These are phyloP conservation scores for Candida schatavii DNA, from an alignment of 805 yeast genomes.

Conservation along the genomic window DNA sequence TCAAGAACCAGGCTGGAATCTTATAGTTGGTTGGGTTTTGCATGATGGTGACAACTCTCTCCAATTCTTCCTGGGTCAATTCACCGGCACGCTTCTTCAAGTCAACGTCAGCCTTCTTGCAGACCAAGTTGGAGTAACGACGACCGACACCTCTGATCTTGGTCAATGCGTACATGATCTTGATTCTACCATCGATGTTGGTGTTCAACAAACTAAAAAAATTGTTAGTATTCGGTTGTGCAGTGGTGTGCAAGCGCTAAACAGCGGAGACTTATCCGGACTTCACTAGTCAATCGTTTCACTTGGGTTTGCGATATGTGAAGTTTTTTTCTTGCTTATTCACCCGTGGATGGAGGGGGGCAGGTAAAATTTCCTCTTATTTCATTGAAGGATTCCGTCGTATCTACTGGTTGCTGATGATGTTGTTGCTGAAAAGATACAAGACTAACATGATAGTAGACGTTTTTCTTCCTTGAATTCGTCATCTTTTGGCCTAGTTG, in stretches of 20 bases:
- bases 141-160: slow-evolving; percentile 99
- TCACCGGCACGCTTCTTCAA: slow-evolving; percentile 99
- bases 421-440: too few relatives aligned
- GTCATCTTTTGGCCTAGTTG: too few relatives aligned
- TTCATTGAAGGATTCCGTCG: too few relatives aligned
- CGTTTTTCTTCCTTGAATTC: too few relatives aligned
- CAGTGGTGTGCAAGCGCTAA: too few relatives aligned
- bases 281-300: background rate
- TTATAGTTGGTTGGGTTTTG: slow-evolving; percentile 99
- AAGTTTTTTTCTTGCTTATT: too few relatives aligned
- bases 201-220: slow-evolving; percentile 91
- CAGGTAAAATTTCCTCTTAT: too few relatives aligned
- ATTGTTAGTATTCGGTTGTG: slow-evolving; percentile 23
- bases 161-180: slow-evolving; percentile 99
- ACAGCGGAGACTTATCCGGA: too few relatives aligned
- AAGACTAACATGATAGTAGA: too few relatives aligned
- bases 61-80: slow-evolving; percentile 99
- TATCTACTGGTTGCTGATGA: too few relatives aligned
- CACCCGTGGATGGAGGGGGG: too few relatives aligned
- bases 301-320: too few relatives aligned
- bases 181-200: slow-evolving; percentile 99
- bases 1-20: slow-evolving; percentile 99
- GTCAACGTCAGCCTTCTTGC: slow-evolving; percentile 99
- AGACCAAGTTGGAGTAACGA: slow-evolving; percentile 99
- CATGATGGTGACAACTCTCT: slow-evolving; percentile 99